These are phyloP conservation scores for Alternaria infectoria DNA, from an alignment of 2,329 filamentous ascomycete genomes.

Conservation along the genomic window DNA sequence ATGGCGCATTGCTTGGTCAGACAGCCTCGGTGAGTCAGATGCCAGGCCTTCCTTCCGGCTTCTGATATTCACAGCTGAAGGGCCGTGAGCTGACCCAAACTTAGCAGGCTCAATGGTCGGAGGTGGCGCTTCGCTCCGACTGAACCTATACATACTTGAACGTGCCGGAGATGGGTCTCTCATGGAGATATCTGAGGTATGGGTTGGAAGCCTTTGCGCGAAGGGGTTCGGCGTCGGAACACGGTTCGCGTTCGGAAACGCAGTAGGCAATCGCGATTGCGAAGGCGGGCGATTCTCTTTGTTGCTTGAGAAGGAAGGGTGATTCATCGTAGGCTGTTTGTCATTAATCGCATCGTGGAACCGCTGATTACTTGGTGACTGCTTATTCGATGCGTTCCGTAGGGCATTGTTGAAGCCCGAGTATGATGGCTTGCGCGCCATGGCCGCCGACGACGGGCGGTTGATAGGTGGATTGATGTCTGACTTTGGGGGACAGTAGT, in stretches of 20 bases:
- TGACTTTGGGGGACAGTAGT: constrained; percentile 24
- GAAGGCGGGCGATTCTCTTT: constrained; percentile 27
- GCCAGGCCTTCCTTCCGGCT: constrained; percentile 37
- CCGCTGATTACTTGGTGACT: constrained; percentile 10
- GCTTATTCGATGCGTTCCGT: constrained; percentile 17
- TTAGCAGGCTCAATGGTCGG: constrained; percentile 10
- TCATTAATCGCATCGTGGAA: constrained; percentile 3
- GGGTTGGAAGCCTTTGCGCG: constrained; percentile 9
- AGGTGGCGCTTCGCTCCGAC: constrained; percentile 5
- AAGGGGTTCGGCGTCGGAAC: constrained; percentile 33
- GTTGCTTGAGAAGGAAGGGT: constrained; percentile 12
- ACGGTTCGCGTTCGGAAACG: constrained; percentile 13
- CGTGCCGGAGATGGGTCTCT: constrained; percentile 25
- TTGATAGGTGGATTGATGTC: constrained; percentile 15
- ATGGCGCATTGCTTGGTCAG: constrained; percentile 18
- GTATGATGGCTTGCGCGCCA: constrained; percentile 34
- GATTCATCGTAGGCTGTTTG: constrained; percentile 5
- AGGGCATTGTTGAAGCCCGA: constrained; percentile 20
- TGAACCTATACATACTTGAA: constrained; percentile 20
- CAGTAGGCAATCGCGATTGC: constrained; percentile 17
- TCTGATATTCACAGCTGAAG: constrained; percentile 21
- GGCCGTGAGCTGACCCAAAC: constrained; percentile 22
- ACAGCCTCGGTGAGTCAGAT: constrained; percentile 1
- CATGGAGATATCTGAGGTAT: constrained; percentile 30
- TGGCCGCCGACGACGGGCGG: constrained; percentile 30